Base-by-base conservation (phyloP, 1,284 basidiomycete genomes). In the Violaceomyces palustris region DNA sequence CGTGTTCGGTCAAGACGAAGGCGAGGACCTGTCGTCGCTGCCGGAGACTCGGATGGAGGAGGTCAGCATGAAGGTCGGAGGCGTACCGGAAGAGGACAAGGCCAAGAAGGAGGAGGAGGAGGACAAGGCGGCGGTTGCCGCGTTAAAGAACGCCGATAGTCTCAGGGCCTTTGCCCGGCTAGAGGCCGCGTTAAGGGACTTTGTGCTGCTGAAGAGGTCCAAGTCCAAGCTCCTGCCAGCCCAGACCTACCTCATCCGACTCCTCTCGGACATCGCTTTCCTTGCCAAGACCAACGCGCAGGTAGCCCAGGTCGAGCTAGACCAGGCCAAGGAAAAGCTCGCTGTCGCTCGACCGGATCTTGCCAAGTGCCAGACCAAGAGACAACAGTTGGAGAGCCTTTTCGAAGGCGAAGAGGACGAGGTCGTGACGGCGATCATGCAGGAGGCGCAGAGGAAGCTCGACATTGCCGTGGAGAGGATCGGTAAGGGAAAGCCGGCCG, bases 141-240 rank as follows among this genome's bases (percentile, higher is more conserved):
- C n/a, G n/a, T n/a, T n/a, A n/a, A n/a, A n/a, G n/a, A n/a, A 29
- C 23, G n/a, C 37, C 14, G 49, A 54, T 19, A 39, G 44, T 35
- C 29, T 56, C 44, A 37, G 35, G n/a, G 41, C 54, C n/a, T 98
- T 98, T 71, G 83, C 85, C 38, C 83, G 86, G 58, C 83, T 99
- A 48, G 92, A 98, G 75, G 83, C 86, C n/a, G 83, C 87, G 1
- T 78, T 99, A 31, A 84, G 91, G 22, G 91, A 90, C 1, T 99
- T 98, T 75, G 90, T 98, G 14, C 83, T 98, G 46, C 83, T 86
- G 74, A 96, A 97, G 78, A 85, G 94, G 22, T 82, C 87, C 28
- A 91, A 90, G 76, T 94, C 89, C 34, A 99, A 98, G 78, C 84
- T 99, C 34, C 83, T 88, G 33, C 94, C 94, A 2, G 92, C 86